Conservation (phyloP, 495 filamentous ascomycete species). For the Xylaria venustula region DNA sequence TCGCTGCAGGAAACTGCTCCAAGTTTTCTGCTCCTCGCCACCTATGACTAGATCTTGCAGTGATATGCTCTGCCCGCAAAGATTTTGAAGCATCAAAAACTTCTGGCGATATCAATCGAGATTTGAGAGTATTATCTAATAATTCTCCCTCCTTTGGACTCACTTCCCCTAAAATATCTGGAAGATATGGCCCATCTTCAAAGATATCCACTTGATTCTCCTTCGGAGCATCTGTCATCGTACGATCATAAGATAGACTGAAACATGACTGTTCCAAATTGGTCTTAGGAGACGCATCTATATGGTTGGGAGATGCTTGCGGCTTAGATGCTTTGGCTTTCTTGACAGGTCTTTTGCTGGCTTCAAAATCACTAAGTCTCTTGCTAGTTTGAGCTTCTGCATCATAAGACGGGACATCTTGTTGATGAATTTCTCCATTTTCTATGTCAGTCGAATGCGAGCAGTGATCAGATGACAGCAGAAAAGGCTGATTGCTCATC, state of each 20-base stretch:
- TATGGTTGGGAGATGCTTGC: not conserved
- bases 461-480: not conserved
- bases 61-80: not conserved
- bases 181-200: too few species aligned
- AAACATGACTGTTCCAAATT: too few species aligned
- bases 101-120: not conserved
- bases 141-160: too few species aligned
- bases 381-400: not conserved
- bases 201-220: too few species aligned
- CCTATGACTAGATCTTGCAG: not conserved
- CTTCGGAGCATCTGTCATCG: too few species aligned
- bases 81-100: not conserved
- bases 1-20: not conserved
- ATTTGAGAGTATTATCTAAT: too few species aligned
- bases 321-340: not conserved
- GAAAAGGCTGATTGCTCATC: not conserved
- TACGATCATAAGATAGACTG: too few species aligned
- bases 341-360: not conserved
- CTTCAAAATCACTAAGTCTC: not conserved
- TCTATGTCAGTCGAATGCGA: not conserved
- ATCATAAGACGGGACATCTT: not conserved
- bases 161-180: too few species aligned
- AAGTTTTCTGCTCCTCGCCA: not conserved
- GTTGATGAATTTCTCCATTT: not conserved
- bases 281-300: too few species aligned